These are phyloP conservation scores for Arctium lappa DNA, from an alignment of 129 eudicot species.

Conservation along the genomic window DNA sequence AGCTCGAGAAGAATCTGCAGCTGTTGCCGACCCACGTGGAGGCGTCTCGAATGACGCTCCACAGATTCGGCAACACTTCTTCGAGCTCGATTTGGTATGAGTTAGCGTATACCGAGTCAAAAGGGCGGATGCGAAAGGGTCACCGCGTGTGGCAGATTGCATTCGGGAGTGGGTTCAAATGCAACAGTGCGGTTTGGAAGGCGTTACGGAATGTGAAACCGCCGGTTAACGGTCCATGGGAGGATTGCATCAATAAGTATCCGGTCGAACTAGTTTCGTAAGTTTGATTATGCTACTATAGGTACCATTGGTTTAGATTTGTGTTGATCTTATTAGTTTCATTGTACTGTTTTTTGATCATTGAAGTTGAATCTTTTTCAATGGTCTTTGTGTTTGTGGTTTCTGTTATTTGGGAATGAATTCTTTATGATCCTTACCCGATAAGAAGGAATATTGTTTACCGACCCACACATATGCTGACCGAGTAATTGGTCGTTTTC, in stretches of 20 bases:
- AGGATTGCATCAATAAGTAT: constrained; percentile 65
- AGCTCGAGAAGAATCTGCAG: constrained; percentile 74
- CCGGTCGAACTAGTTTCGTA: constrained; percentile 55
- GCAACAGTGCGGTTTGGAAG: constrained; percentile 80
- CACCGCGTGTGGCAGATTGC: constrained; percentile 79
- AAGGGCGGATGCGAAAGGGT: constrained; percentile 60
- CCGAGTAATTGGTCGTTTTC: neutral
- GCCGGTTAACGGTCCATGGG: constrained; percentile 57
- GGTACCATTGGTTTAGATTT: neutral
- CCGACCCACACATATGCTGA: neutral
- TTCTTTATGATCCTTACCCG: neutral
- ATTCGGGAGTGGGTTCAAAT: constrained; percentile 74
- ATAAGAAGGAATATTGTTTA: no score
- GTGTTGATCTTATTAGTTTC: neutral
- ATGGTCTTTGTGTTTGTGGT: neutral
- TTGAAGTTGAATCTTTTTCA: constrained; percentile 18
- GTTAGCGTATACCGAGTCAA: constrained; percentile 62
- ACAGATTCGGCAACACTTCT: constrained; percentile 73
- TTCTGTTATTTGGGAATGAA: neutral
- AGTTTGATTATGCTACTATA: neutral
- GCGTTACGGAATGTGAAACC: constrained; percentile 60
- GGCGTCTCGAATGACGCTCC: constrained; percentile 76
- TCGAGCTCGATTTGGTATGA: constrained; percentile 85
- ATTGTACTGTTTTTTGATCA: constrained; percentile 18
- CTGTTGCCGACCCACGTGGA: constrained; percentile 54